These are phyloP conservation scores for Paracorniculantispora psalliotae DNA, from an alignment of 2,329 filamentous ascomycete species.

Conservation along the genomic window DNA sequence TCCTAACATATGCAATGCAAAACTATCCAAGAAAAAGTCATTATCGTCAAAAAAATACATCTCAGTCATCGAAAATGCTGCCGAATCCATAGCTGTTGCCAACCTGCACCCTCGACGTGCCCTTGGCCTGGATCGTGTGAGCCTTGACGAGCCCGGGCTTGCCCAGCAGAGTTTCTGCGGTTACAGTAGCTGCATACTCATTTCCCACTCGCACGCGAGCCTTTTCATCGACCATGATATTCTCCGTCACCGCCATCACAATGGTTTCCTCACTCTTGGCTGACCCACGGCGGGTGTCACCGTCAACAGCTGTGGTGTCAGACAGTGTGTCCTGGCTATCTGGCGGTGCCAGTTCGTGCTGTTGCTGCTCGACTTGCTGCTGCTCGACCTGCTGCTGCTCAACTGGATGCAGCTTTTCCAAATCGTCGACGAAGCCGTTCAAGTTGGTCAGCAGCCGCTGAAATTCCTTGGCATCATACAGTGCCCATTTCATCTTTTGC, in stretches of 20 bases:
- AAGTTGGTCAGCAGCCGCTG: conserved; percentile 21
- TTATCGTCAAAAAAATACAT: not conserved
- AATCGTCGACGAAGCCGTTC: conserved; percentile 19
- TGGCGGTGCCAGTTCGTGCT: conserved; percentile 18
- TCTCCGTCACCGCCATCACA: not conserved
- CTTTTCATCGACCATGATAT: not conserved
- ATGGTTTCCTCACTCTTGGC: conserved; percentile 5
- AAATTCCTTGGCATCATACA: conserved; percentile 21
- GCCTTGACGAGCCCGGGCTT: not conserved
- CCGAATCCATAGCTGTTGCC: conserved; percentile 8
- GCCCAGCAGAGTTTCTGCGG: not conserved
- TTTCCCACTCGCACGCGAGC: not conserved
- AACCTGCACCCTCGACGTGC: conserved; percentile 6
- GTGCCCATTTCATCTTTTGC: conserved; percentile 21
- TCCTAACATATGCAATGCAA: not conserved
- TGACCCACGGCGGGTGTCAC: not conserved
- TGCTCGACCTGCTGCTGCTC: conserved; percentile 17
- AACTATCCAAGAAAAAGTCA: not conserved
- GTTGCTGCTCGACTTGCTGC: conserved; percentile 16
- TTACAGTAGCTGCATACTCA: not conserved
- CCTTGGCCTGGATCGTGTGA: conserved; percentile 2
- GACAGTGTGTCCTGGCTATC: conserved; percentile 18
- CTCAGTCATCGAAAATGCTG: conserved; percentile 7
- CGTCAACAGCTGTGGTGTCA: conserved; percentile 5
- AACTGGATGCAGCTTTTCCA: conserved; percentile 22